Base-by-base conservation (phyloP, 1,139 yeast species). In the Protomyces lactucae-debilis region DNA sequence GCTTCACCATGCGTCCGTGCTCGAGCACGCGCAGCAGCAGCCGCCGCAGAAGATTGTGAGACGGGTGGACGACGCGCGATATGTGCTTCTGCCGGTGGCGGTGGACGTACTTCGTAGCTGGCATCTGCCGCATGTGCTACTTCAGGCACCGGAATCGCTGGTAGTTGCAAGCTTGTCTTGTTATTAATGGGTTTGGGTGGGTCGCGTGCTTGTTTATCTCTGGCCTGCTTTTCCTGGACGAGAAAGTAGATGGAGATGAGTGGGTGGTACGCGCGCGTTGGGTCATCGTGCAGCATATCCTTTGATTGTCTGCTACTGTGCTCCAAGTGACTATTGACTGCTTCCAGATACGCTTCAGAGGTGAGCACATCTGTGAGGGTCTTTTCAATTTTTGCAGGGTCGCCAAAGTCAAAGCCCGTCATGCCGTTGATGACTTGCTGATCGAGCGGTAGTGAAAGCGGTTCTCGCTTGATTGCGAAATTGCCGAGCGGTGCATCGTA, bases 241-340 rank as follows among this genome's bases (percentile, higher is more conserved):
- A 95, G 80, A 73, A 83, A 87, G 74, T 95, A 95, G 46, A 93
- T 86, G 1, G 97, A 89, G 12, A 93, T 77, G 69, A 92, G 79
- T 0, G 99, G 98, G 75, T 91, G 96, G 75, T 83, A 93, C 0
- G 95, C 95, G 65, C 83, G 51, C 53, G 57, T 32, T 21, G 68
- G 66, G n/a, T 70, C 71, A 61, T 70, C 28, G 3, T 21, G 5
- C n/a, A 10, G 23, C n/a, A 6, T 21, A 10, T 35, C 55, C 16
- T 16, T 23, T 3, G 28, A 21, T 9, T 6, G 37, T 23, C 18
- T 16, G 14, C 37, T 9, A 14, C 12, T 12, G 36, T 32, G 16
- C 16, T 35, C 43, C 23, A 43, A 21, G 95, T 96, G 89, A 68
- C 83, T 82, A 53, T 80, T 83, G 54, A 82, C 79, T 54, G 92